These are phyloP conservation scores for Angomonas ambiguus DNA, from an alignment of 208 protist species.

Conservation along the genomic window DNA sequence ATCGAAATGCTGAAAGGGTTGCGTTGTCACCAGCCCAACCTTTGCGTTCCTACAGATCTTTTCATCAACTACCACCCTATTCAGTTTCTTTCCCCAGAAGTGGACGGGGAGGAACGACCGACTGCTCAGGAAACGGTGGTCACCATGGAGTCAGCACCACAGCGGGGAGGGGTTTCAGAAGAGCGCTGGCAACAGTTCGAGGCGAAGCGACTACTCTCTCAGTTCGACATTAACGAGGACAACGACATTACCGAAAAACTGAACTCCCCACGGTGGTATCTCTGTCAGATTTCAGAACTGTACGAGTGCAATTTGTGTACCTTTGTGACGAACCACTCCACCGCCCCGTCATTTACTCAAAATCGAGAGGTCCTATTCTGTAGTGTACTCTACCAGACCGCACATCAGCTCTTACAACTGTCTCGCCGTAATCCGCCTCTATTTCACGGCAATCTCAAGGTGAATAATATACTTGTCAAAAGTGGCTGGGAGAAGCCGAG, in stretches of 20 bases:
- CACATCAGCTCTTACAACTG: neutral
- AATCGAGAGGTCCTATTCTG: neutral
- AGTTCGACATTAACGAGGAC: neutral
- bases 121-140: too few relatives aligned
- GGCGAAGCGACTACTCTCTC: neutral
- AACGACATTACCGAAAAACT: neutral
- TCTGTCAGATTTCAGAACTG: neutral
- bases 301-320: neutral
- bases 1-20: neutral
- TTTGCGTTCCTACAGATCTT: neutral
- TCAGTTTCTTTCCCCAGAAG: neutral
- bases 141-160: neutral
- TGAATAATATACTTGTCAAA: neutral
- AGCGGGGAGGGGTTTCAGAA: neutral
- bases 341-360: neutral
- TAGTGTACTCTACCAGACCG: neutral
- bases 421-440: neutral
- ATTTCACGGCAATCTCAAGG: neutral
- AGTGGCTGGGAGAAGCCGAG: neutral
- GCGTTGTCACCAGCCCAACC: neutral
- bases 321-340: neutral
- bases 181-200: neutral
- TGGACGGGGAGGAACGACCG: neutral
- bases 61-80: neutral
- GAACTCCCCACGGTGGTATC: neutral